Evolutionary conservation across 2,329 filamentous ascomycete species (phyloP), one percentile per base, ranked within the genome.

Genomic region (Setomelanomma holmii): DNA sequence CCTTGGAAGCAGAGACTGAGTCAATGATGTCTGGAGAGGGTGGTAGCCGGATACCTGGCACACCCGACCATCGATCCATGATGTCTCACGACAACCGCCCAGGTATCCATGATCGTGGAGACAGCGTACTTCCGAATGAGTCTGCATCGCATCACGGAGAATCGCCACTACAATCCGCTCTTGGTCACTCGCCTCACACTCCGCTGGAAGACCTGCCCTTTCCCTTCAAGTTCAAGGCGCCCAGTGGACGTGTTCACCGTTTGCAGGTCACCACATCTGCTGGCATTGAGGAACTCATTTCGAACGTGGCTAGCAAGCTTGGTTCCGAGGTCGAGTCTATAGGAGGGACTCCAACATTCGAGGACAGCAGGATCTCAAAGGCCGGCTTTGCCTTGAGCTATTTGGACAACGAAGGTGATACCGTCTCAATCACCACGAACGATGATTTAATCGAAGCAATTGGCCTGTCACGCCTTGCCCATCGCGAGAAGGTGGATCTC

Each of bases 141-240:
- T 98, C 95, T 39, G 95, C 95, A 40, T 99, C 95, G 4, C 95
- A 98, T 67, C 86, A 90, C 54, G 95, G 93, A 46, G 82, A 86
- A 33, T 91, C 89, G 2, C 91, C 90, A 11, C 80, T 87, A 17
- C 87, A 85, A 48, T 92, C 89, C 17, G 79, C 82, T 6, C 76
- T 86, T 20, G 80, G 80, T 14, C 82, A 88, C 40, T 82, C 87
- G 16, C 77, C 80, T 4, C 78, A 81, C 5, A 79, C 84, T 1
- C 67, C 75, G 5, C 52, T 76, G 11, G 81, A 90, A 66, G 90
- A 96, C 61, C 76, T 85, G 10, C 91, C 93, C 0, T 99, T 98
- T 77, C 86, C 93, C 2, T 99, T 99, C 86, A 99, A 99, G 76
- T 99, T 99, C 84, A 98, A 98, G 81, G 92, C 95, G 1, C 95